Conservation (phyloP, 2,329 filamentous ascomycete genomes). For the Proliferodiscus dingleyae region DNA sequence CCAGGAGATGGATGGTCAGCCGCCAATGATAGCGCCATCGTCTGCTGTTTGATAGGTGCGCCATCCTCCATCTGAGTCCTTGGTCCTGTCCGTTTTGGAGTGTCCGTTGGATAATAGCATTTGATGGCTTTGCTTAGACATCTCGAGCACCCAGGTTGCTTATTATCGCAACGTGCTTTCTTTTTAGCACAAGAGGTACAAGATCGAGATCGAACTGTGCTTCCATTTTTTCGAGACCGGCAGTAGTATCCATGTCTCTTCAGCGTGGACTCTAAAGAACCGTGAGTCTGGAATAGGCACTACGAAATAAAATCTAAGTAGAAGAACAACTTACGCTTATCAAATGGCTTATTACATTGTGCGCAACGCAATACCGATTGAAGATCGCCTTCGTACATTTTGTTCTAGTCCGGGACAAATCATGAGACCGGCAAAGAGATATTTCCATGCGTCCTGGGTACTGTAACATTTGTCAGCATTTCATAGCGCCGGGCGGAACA, state of each 20-base stretch:
- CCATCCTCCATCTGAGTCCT: slow-evolving; percentile 10
- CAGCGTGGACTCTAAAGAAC: slow-evolving; percentile 35
- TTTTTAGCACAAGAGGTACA: slow-evolving; percentile 35
- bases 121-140: slow-evolving; percentile 33
- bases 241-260: slow-evolving; percentile 43
- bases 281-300: slow-evolving; percentile 16
- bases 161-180: slow-evolving; percentile 37
- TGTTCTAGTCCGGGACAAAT: slow-evolving; percentile 19
- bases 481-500: slow-evolving; percentile 24
- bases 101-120: slow-evolving; percentile 34
- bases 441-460: slow-evolving; percentile 12
- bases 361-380: slow-evolving; percentile 32
- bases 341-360: slow-evolving; percentile 39
- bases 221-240: slow-evolving; percentile 33
- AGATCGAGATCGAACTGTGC: slow-evolving; percentile 29
- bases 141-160: slow-evolving; percentile 35
- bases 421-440: slow-evolving; percentile 10
- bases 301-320: slow-evolving; percentile 4
- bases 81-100: slow-evolving; percentile 8
- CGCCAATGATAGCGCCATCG: slow-evolving; percentile 2
- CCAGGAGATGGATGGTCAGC: slow-evolving; percentile 5
- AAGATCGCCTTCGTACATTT: slow-evolving; percentile 23
- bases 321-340: slow-evolving; percentile 33
- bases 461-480: slow-evolving; percentile 21
- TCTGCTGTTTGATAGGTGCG: slow-evolving; percentile 2